A percentile compares a stretch with the other conserved stretches of the same genome.
phyloP scores from a whole-genome alignment of 495 filamentous ascomycete species.

The Podospora australis region DNA sequence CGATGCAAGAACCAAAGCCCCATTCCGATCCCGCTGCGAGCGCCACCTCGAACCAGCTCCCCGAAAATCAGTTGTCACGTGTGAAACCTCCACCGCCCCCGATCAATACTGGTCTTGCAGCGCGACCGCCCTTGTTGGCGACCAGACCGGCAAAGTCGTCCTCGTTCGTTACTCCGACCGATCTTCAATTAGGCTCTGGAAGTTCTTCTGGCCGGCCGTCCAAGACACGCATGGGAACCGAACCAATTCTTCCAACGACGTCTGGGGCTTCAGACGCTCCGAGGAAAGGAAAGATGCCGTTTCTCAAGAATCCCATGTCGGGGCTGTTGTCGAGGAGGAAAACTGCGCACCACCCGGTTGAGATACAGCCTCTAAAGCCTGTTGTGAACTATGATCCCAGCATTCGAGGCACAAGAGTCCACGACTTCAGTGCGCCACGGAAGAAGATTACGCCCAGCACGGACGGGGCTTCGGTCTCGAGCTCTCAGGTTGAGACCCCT shows the following conservation, averaged over 20 bases:
- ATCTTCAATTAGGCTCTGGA: slow-evolving; percentile 26
- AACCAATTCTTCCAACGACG: slow-evolving; percentile 49
- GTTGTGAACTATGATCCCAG: slow-evolving; percentile 63
- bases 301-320: slow-evolving; percentile 46
- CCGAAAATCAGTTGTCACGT: slow-evolving; percentile 22
- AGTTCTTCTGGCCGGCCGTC: not conserved
- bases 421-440: slow-evolving; percentile 85
- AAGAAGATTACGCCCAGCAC: slow-evolving; percentile 34
- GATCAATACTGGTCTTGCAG: slow-evolving; percentile 20
- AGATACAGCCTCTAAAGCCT: slow-evolving; percentile 33
- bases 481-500: not conserved
- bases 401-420: slow-evolving; percentile 76
- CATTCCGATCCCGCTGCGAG: no score
- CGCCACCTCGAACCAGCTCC: slow-evolving; percentile 8
- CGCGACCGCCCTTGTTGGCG: slow-evolving; percentile 18
- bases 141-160: slow-evolving; percentile 25
- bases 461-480: not conserved
- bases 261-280: slow-evolving; percentile 53
- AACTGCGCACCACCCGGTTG: slow-evolving; percentile 36
- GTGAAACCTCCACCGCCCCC: slow-evolving; percentile 26
- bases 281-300: slow-evolving; percentile 44
- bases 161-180: slow-evolving; percentile 35
- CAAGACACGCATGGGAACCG: slow-evolving; percentile 21
- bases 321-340: slow-evolving; percentile 37
- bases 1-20: slow-evolving; percentile 14